phyloP scores from a whole-genome alignment of 148 eudicot species.

The Vaccinium vitisidaea region DNA sequence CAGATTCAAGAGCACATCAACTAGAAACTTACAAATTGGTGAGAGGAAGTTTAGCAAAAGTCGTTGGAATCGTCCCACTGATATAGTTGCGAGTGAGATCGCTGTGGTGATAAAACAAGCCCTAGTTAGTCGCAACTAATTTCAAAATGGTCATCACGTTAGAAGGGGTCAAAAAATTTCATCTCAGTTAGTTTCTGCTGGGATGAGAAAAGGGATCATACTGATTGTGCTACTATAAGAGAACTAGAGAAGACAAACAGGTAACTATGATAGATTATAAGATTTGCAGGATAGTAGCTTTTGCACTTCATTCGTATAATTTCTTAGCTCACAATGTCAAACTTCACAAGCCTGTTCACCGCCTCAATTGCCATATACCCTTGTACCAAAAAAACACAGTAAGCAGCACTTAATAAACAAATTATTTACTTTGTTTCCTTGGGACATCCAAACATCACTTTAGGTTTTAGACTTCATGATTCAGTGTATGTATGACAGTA shows the following conservation, averaged over 20 bases:
- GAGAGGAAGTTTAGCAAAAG: conserved; percentile 49
- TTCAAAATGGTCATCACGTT: background rate
- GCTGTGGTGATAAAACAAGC: conserved; percentile 35
- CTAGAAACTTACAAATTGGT: conserved; percentile 47
- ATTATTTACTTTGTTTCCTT: background rate
- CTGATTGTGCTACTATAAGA: background rate
- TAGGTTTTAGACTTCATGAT: background rate
- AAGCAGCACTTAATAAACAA: background rate
- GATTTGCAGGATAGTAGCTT: background rate
- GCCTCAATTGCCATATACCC: background rate
- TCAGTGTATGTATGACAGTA: no score
- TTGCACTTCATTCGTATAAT: background rate
- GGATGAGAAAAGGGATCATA: background rate
- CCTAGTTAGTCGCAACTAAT: conserved; percentile 11
- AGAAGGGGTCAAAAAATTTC: background rate
- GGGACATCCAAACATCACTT: background rate
- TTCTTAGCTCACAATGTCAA: background rate
- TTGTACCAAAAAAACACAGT: background rate
- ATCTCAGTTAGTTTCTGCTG: background rate
- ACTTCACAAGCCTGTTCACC: background rate
- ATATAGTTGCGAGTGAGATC: conserved; percentile 69
- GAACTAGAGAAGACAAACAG: background rate
- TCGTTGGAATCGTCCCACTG: conserved; percentile 63
- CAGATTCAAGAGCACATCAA: background rate
- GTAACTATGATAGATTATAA: background rate